These are phyloP conservation scores for Metarhizium album DNA, from an alignment of 2,329 filamentous ascomycete species.

Conservation along the genomic window DNA sequence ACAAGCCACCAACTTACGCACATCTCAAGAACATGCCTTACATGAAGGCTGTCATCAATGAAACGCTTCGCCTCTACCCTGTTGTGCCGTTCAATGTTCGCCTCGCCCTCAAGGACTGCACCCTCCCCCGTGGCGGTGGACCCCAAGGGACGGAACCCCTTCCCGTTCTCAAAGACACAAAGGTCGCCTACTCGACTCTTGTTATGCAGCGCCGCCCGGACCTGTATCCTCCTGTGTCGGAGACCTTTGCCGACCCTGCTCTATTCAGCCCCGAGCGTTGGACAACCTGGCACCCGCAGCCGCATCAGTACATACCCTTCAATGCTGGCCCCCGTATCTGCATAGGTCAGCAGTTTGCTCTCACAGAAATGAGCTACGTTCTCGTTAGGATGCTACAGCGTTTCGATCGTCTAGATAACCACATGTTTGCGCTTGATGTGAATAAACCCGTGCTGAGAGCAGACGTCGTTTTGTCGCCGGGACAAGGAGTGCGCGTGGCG, in stretches of 20 bases:
- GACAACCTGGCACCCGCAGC: slow-evolving; percentile 38
- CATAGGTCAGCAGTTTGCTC: slow-evolving; percentile 48
- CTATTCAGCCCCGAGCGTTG: slow-evolving; percentile 39
- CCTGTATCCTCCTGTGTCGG: slow-evolving; percentile 34
- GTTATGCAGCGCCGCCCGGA: slow-evolving; percentile 39
- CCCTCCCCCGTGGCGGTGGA: slow-evolving; percentile 61
- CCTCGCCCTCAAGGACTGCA: slow-evolving; percentile 60
- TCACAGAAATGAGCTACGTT: slow-evolving; percentile 53
- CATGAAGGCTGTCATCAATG: slow-evolving; percentile 61
- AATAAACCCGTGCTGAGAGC: slow-evolving; percentile 43
- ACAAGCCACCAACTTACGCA: slow-evolving; percentile 57
- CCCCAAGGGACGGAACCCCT: slow-evolving; percentile 25
- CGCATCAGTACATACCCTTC: slow-evolving; percentile 45
- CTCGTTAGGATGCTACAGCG: slow-evolving; percentile 62
- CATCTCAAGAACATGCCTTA: slow-evolving; percentile 86
- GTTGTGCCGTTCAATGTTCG: slow-evolving; percentile 72
- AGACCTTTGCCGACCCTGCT: slow-evolving; percentile 23
- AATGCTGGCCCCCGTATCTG: slow-evolving; percentile 42
- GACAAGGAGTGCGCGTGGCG: slow-evolving; percentile 45
- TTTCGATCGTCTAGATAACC: slow-evolving; percentile 51
- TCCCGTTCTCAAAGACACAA: slow-evolving; percentile 34
- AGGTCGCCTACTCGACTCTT: slow-evolving; percentile 38
- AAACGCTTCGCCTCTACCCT: slow-evolving; percentile 68
- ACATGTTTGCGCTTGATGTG: slow-evolving; percentile 44
- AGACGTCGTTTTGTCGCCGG: slow-evolving; percentile 50